Base-by-base conservation (phyloP, 495 filamentous ascomycete species). In the Clavariopsis aquatica region DNA sequence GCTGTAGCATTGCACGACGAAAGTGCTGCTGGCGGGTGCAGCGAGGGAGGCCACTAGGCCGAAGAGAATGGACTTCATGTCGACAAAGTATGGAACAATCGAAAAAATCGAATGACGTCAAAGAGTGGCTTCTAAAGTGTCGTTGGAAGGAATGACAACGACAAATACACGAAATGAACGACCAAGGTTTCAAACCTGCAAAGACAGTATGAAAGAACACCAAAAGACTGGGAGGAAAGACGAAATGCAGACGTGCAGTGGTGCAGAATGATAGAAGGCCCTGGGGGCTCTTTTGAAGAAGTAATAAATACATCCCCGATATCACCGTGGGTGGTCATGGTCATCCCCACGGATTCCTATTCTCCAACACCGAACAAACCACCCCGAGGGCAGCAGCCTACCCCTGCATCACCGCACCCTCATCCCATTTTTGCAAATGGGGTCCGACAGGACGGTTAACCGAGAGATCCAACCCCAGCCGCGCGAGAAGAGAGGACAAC, bases 1-100 rank as follows among this genome's bases (percentile, higher is more conserved):
- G 20, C 65, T 64, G 46, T 69, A 64, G 62, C 75, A 77, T 58
- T 68, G 66, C 53, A 77, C 69, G 34, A 73, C 69, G 66, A 68
- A 80, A 59, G 71, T 77, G 20, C 71, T 73, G 10, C 59, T 58
- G 27, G 60, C 72, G 27, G 73, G 73, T 49, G 55, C 52, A 34
- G 64, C 60, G n/a, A 74, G 62, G 26, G 72, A 59, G 34, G 68
- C 65, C 38, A 73, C 52, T 24, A 76, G 63, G 49, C 47, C 66
- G 28, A 75, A 49, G 36, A 69, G 61, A 28, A 60, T 36, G 24
- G 47, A 49, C 41, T 63, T 63, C 60, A 63, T 63, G 19, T 20
- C 49, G 46, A 20, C 45, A 22, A 19, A 53, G 58, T 62, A 53
- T 9, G 29, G 22, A 49, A 47, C 28, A 17, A 36, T 41, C 29